Evolutionary conservation across 306 rosid species (phyloP).

Genomic region (Dicorynia guianensis): DNA sequence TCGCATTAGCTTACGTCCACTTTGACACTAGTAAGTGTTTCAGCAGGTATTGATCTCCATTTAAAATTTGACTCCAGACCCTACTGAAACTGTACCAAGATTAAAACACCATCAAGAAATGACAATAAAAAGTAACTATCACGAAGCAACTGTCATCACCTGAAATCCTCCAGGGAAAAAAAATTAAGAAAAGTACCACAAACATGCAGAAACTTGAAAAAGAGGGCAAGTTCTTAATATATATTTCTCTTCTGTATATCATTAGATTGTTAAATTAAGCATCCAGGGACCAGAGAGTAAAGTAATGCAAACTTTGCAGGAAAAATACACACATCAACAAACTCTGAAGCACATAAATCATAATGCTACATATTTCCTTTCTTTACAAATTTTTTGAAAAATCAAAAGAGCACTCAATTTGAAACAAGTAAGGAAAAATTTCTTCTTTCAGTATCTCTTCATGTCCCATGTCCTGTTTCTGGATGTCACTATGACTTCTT

Average conservation of each 20-base stretch:
- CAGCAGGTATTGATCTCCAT: constrained; percentile 31
- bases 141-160: constrained; percentile 11
- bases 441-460: constrained; percentile 23
- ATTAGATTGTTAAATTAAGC: constrained; percentile 12
- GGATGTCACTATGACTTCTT: not conserved
- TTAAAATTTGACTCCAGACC: constrained; percentile 29
- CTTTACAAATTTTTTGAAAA: constrained; percentile 25
- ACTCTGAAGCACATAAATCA: constrained; percentile 10
- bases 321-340: constrained; percentile 18
- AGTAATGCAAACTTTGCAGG: constrained; percentile 9
- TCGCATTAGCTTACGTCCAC: constrained; percentile 29
- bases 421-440: constrained; percentile 15
- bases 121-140: not conserved
- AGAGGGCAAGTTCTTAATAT: constrained; percentile 2
- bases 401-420: not conserved
- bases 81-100: constrained; percentile 34
- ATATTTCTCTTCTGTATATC: not conserved
- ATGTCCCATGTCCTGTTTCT: constrained; percentile 7
- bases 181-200: not conserved
- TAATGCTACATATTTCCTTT: constrained; percentile 2
- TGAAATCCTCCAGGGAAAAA: constrained; percentile 16
- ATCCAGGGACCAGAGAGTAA: constrained; percentile 19
- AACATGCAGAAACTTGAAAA: constrained; percentile 9
- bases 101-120: constrained; percentile 29
- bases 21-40: constrained; percentile 17